Evolutionary conservation across 2,329 filamentous ascomycete species (phyloP), one percentile per base, ranked within the genome.

Genomic region (Talaromyces funiculosus): DNA sequence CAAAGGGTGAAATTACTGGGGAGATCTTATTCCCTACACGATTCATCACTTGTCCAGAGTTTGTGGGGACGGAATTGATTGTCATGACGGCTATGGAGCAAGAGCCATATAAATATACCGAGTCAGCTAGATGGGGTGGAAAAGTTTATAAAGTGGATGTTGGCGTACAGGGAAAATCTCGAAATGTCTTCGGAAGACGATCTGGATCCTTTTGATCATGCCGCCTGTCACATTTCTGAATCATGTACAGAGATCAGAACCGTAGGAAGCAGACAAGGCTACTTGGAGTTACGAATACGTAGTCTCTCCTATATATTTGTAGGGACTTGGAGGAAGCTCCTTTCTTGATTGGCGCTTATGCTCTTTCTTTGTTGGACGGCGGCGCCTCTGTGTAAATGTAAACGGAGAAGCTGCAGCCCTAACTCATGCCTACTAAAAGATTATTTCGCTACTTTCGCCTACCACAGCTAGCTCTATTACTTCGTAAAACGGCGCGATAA

Each of bases 1-100:
- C 86, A 4, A 74, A 82, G 55, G 91, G 90, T 2, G 78, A 86
- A 68, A 75, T 96, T 31, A 80, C 92, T 4, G 91, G 90, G 6
- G 84, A 91, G 76, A 81, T 97, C 64, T 81, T 78, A 59, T 78
- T 95, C 65, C 91, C 92, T 4, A 95, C 92, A 12, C 82, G 82
- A 63, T 89, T 90, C 74, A 84, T 90, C 64, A 94, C 90, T 7
- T 96, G 92, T 75, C 85, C 88, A 20, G 86, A 87, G 64, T 93
- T 97, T 71, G 86, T 87, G 37, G 92, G 90, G 8, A 83, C 81
- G 10, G 80, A 85, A 69, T 78, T 97, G 61, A 89, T 88, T 74
- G 89, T 96, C 69, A 96, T 92, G 20, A 90, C 85, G 59, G 90
- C 90, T 4, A 86, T 87, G 69, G 86, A 89, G 63, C 81, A 85